Base-by-base conservation (phyloP, 495 filamentous ascomycete species). In the Lophiotrema nucula region DNA sequence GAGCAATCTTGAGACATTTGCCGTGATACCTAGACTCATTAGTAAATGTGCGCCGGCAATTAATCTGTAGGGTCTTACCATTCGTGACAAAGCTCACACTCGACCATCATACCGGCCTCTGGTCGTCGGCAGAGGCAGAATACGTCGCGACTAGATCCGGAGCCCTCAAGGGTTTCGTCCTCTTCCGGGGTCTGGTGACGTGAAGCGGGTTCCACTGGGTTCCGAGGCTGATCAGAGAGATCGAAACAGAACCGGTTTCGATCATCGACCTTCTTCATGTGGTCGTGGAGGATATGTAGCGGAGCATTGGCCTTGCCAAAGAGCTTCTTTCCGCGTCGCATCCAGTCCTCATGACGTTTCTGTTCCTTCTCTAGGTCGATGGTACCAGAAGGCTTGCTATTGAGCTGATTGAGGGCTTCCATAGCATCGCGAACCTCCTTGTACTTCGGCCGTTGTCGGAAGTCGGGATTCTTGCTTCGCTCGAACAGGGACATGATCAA, bases 251-350 rank as follows among this genome's bases (percentile, higher is more conserved):
- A 87, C 22, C 83, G 70, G 59, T 99, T 99, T 26, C 90, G 86
- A 42, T 88, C 86, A 19, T 88, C 82, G 3, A 97, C 95, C 69
- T 91, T 89, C 48, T 91, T 87, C 91, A 99, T 96, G 65, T 99
- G 92, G 22, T 82, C 83, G 56, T 88, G 88, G 23, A 99, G 74
- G 58, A 99, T 99, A 67, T 97, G 93, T 25, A 99, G 72, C 11
- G 93, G 93, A 2, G 93, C 93, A 70, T 99, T 99, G 2, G 95
- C 92, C 73, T 99, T 99, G 33, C 95, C 95, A 64, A 99, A 99
- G 0, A 99, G 75, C 73, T 97, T 97, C 74, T 99, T 99, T 25
- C 93, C 93, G 64, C 91, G 89, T 38, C 93, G 78, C 93, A 99
- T 99, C 93, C 93, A 99, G 69, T 99, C 95, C 65, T 97, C 93